A percentile compares a stretch with the other conserved stretches of the same genome.
phyloP scores from a whole-genome alignment of 192 early-diverging fungal species.

The Backusella psychrophila region DNA sequence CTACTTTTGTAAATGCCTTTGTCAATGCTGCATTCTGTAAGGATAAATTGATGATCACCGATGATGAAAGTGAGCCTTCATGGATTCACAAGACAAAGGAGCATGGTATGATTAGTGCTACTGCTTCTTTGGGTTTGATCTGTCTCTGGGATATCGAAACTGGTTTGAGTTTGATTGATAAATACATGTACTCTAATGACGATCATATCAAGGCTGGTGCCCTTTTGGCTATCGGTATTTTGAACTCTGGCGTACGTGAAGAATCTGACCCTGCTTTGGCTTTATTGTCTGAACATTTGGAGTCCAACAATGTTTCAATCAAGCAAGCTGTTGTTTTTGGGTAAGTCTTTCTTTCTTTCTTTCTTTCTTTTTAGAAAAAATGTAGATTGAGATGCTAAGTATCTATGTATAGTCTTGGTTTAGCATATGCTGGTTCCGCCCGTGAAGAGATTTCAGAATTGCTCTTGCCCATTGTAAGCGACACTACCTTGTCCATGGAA shows the following conservation, averaged over 20 bases:
- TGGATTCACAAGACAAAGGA: constrained; percentile 99
- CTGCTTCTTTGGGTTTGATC: constrained; percentile 92
- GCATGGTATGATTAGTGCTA: constrained; percentile 91
- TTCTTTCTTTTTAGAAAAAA: background rate
- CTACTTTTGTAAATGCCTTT: constrained; percentile 99
- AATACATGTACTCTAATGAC: constrained; percentile 88
- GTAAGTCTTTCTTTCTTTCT: constrained; percentile 39
- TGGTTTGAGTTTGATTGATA: constrained; percentile 91
- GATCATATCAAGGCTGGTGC: constrained; percentile 94
- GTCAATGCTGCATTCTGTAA: constrained; percentile 96
- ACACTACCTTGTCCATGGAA: constrained; percentile 82
- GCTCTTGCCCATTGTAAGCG: constrained; percentile 78
- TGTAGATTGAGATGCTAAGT: background rate
- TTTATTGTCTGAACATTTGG: constrained; percentile 80
- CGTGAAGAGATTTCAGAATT: constrained; percentile 84
- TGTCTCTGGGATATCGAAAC: constrained; percentile 93
- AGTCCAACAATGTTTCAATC: constrained; percentile 54
- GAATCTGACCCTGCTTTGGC: constrained; percentile 92
- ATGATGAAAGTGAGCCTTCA: constrained; percentile 59
- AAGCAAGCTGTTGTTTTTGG: constrained; percentile 84
- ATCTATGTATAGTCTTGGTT: constrained; percentile 63
- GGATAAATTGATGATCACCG: constrained; percentile 83
- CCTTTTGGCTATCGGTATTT: constrained; percentile 89
- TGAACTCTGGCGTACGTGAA: constrained; percentile 86
- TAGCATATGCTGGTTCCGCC: constrained; percentile 92